Conservation (phyloP, 192 early-diverging fungal genomes). For the Podila epigama region DNA sequence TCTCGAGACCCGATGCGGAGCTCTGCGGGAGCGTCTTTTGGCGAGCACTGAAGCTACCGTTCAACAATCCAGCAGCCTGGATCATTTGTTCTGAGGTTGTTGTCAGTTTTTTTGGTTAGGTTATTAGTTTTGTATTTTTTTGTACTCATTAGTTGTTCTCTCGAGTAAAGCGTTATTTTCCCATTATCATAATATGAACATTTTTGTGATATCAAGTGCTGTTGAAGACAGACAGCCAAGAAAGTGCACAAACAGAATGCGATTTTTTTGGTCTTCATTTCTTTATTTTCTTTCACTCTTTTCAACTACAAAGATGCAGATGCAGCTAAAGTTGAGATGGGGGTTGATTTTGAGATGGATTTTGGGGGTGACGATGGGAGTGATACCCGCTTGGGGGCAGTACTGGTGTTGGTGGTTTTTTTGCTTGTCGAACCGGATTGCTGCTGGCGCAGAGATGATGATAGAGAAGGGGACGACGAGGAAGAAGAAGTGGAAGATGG, state of each 20-base stretch:
- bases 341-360: neutral
- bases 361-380: neutral
- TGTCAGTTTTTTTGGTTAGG: neutral
- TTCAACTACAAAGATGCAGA: neutral
- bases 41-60: constrained; percentile 24
- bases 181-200: neutral
- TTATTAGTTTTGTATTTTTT: neutral
- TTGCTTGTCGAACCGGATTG: neutral
- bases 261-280: too few relatives aligned
- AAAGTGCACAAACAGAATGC: too few relatives aligned
- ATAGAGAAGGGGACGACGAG: neutral
- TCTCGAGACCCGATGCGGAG: constrained; percentile 62
- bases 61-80: constrained; percentile 12
- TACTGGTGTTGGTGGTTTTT: neutral
- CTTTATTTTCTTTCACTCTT: too few relatives aligned
- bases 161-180: neutral
- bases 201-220: too few relatives aligned
- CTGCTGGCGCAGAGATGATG: neutral
- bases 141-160: neutral
- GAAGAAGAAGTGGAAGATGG: neutral
- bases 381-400: constrained; percentile 1
- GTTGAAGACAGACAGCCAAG: too few relatives aligned
- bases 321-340: neutral
- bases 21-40: constrained; percentile 44
- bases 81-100: constrained; percentile 17